phyloP scores from a whole-genome alignment of 805 yeast species.

The Kodamaea hsintzibuensis region DNA sequence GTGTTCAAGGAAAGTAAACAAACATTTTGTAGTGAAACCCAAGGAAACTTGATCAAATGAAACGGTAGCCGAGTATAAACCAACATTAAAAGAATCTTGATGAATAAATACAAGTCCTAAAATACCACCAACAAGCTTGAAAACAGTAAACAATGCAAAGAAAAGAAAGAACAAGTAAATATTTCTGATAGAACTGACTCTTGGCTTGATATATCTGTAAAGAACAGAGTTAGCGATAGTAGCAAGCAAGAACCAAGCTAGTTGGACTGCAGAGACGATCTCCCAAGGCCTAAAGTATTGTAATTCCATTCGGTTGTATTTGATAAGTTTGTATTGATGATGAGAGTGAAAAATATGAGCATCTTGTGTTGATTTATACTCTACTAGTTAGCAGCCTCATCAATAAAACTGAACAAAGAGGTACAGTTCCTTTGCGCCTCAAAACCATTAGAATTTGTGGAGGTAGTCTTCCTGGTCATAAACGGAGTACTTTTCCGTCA shows the following conservation, averaged over 20 bases:
- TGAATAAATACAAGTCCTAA: slow-evolving; percentile 4
- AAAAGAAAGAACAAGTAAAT: not conserved
- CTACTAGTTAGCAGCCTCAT: not conserved
- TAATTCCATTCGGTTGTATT: not conserved
- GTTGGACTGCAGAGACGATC: not conserved
- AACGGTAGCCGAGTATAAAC: slow-evolving; percentile 4
- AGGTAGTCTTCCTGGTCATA: not conserved
- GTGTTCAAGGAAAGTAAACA: slow-evolving; percentile 4
- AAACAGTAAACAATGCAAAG: not conserved
- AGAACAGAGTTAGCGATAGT: not conserved
- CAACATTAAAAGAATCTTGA: not conserved
- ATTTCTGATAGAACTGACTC: not conserved
- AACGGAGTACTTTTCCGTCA: not conserved
- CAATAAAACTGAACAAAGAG: not conserved
- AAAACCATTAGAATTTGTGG: not conserved
- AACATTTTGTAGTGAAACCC: slow-evolving; percentile 4
- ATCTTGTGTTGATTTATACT: not conserved
- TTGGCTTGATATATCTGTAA: not conserved
- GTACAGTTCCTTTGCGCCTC: not conserved
- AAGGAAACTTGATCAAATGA: slow-evolving; percentile 5
- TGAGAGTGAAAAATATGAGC: not conserved
- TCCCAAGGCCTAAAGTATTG: slow-evolving; percentile 1
- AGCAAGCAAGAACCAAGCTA: slow-evolving; percentile 1
- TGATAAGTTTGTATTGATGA: not conserved
- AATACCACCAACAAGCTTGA: slow-evolving; percentile 8